Percentiles rank a stretch among this genome's conserved stretches.
These are phyloP conservation scores for Fereydounia khargensis DNA, from an alignment of 1,284 basidiomycete genomes.

Conservation along the genomic window DNA sequence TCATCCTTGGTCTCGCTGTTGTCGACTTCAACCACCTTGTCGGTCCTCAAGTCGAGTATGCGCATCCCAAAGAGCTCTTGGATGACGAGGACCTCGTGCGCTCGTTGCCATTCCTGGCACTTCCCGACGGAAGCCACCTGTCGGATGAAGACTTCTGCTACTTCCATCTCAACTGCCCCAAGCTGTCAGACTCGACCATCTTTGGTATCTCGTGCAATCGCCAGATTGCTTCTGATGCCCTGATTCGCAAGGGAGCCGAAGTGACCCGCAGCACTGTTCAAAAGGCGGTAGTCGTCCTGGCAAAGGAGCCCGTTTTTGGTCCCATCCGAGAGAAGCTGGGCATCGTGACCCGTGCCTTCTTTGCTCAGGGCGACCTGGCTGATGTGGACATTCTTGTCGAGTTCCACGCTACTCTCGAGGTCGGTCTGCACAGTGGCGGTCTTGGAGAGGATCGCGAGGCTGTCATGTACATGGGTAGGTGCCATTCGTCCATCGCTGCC, in stretches of 20 bases:
- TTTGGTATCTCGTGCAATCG: slow-evolving; percentile 68
- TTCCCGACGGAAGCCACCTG: slow-evolving; percentile 94
- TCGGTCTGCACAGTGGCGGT: slow-evolving; percentile 37
- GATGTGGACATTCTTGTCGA: slow-evolving; percentile 54
- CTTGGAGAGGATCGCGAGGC: slow-evolving; percentile 34
- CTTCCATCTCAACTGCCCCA: slow-evolving; percentile 70
- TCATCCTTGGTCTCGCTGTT: slow-evolving; percentile 52
- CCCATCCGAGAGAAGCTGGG: slow-evolving; percentile 78
- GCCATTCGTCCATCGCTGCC: slow-evolving; percentile 1
- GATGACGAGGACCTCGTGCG: slow-evolving; percentile 46
- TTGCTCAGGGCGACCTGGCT: slow-evolving; percentile 52
- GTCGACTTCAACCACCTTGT: slow-evolving; percentile 56
- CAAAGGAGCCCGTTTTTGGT: slow-evolving; percentile 61
- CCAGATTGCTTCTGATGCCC: slow-evolving; percentile 78
- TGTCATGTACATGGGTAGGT: slow-evolving; percentile 75
- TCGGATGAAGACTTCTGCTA: slow-evolving; percentile 94
- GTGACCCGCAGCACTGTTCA: slow-evolving; percentile 95
- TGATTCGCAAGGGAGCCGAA: slow-evolving; percentile 79
- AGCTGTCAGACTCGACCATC: slow-evolving; percentile 23
- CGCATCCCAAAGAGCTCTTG: slow-evolving; percentile 40
- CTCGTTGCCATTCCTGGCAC: slow-evolving; percentile 87
- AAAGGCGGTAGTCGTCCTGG: slow-evolving; percentile 93
- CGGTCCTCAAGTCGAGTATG: slow-evolving; percentile 53
- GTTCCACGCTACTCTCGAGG: slow-evolving; percentile 54
- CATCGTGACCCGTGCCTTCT: slow-evolving; percentile 71